A percentile compares a stretch with the other conserved stretches of the same genome.
These are phyloP conservation scores for Spiromastix sp. DNA, from an alignment of 2,329 filamentous ascomycete genomes.

Conservation along the genomic window DNA sequence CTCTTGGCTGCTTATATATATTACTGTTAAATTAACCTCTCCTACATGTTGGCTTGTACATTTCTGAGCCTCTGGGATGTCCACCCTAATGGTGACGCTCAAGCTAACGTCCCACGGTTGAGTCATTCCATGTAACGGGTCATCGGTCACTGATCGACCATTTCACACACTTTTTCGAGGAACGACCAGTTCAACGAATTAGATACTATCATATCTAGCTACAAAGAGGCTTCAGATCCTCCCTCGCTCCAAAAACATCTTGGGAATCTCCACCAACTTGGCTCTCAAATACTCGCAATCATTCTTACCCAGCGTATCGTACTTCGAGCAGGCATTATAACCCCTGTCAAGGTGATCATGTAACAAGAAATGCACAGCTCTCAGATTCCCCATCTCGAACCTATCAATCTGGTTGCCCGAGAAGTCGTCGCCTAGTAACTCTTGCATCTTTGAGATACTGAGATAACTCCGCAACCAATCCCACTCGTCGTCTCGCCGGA, in stretches of 20 bases:
- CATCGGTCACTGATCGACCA: too few relatives aligned
- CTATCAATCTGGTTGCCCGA: constrained; percentile 7
- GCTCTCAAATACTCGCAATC: constrained; percentile 10
- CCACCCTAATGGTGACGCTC: too few relatives aligned
- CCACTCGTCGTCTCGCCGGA: constrained; percentile 32
- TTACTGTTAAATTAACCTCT: too few relatives aligned
- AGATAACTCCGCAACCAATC: constrained; percentile 27
- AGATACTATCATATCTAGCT: too few relatives aligned
- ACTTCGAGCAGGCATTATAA: constrained; percentile 4
- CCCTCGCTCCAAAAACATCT: constrained; percentile 8
- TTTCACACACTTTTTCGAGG: too few relatives aligned
- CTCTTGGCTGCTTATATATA: too few relatives aligned
- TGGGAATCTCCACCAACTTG: constrained; percentile 11
- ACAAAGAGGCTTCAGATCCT: constrained; percentile 6
- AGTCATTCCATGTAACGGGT: too few relatives aligned
- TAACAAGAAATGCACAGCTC: constrained; percentile 11
- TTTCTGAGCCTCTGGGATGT: too few relatives aligned
- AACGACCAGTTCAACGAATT: too few relatives aligned
- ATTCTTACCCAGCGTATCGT: constrained; percentile 11
- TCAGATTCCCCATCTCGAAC: constrained; percentile 5
- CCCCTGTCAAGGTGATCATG: constrained; percentile 11
- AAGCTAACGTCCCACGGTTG: too few relatives aligned
- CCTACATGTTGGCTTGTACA: too few relatives aligned
- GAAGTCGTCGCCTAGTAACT: constrained; percentile 9
- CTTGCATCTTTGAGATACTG: constrained; percentile 6